Evolutionary conservation across 1,284 basidiomycete species (phyloP).

Genomic region (Marasmius tenuissimus): DNA sequence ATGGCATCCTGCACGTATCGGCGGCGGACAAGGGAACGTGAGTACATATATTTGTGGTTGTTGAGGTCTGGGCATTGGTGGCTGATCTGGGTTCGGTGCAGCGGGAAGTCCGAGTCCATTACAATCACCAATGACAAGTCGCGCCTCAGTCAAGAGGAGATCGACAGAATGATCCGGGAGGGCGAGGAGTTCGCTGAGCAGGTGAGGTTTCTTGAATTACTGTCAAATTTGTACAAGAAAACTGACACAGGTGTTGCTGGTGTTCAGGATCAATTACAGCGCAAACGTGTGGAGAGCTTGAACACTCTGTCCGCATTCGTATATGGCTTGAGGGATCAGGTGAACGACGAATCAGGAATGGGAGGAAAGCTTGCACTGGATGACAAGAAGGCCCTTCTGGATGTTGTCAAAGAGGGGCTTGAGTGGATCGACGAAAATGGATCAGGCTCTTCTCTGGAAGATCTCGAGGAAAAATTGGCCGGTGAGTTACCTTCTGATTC

Average conservation of each 20-base stretch:
- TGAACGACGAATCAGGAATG: conserved; percentile 56
- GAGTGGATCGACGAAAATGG: conserved; percentile 30
- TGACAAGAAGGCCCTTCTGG: conserved; percentile 56
- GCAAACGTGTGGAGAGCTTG: conserved; percentile 62
- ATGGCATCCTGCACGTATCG: conserved; percentile 72
- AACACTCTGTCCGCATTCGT: conserved; percentile 74
- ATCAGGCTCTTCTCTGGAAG: conserved; percentile 25
- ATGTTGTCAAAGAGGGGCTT: conserved; percentile 55
- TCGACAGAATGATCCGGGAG: conserved; percentile 13
- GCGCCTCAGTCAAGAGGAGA: conserved; percentile 13
- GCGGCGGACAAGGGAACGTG: conserved; percentile 60
- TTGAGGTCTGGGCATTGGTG: conserved; percentile 1
- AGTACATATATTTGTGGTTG: conserved; percentile 38
- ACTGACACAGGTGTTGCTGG: not conserved
- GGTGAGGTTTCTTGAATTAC: not conserved
- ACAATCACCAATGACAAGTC: conserved; percentile 38
- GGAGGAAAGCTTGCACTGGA: conserved; percentile 63
- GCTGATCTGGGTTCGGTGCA: conserved; percentile 7
- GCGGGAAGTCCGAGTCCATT: conserved; percentile 77
- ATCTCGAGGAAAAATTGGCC: conserved; percentile 29
- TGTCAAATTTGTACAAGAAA: not conserved
- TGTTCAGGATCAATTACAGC: conserved; percentile 16
- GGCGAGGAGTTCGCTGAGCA: conserved; percentile 16
- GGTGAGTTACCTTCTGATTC: conserved; percentile 17
- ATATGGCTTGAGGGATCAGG: conserved; percentile 74